Evolutionary conservation across 2,329 filamentous ascomycete species (phyloP).

Genomic region (Aspergillus fijiensis): DNA sequence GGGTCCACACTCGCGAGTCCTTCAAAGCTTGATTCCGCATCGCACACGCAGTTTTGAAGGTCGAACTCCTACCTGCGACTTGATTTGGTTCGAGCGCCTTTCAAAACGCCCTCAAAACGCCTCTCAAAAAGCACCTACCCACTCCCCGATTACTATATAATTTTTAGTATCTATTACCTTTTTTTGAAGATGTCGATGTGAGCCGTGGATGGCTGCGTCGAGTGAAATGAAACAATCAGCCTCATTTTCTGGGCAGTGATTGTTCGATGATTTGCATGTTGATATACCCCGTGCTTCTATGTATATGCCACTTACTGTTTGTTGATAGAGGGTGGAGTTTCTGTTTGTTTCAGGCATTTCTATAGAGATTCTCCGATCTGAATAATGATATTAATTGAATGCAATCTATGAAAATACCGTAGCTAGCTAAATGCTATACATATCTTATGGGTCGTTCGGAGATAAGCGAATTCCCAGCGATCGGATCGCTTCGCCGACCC

Average conservation of each 20-base stretch:
- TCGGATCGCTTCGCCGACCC: constrained; percentile 12
- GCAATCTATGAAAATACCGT: not conserved
- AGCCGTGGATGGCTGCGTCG: constrained; percentile 13
- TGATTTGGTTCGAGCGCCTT: too few species aligned
- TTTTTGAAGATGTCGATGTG: constrained; percentile 9
- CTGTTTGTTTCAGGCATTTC: not conserved
- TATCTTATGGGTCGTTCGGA: not conserved
- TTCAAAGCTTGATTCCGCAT: constrained; percentile 24
- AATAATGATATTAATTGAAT: not conserved
- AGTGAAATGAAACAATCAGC: constrained; percentile 11
- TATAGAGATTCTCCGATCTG: not conserved
- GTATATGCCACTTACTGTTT: constrained; percentile 3
- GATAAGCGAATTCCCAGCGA: not conserved
- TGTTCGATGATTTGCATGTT: constrained; percentile 12
- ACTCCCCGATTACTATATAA: constrained; percentile 16
- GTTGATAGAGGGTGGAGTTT: constrained; percentile 16
- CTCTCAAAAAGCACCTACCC: not conserved
- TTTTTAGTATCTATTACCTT: constrained; percentile 18
- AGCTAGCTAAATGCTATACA: not conserved
- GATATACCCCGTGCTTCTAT: constrained; percentile 21
- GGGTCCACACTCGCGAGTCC: constrained; percentile 44
- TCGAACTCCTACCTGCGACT: not conserved
- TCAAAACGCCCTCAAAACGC: not conserved
- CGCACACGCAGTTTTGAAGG: not conserved
- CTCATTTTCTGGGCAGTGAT: not conserved